phyloP scores from a whole-genome alignment of 768 basidiomycete genomes.

The Boletus sensibilis region DNA sequence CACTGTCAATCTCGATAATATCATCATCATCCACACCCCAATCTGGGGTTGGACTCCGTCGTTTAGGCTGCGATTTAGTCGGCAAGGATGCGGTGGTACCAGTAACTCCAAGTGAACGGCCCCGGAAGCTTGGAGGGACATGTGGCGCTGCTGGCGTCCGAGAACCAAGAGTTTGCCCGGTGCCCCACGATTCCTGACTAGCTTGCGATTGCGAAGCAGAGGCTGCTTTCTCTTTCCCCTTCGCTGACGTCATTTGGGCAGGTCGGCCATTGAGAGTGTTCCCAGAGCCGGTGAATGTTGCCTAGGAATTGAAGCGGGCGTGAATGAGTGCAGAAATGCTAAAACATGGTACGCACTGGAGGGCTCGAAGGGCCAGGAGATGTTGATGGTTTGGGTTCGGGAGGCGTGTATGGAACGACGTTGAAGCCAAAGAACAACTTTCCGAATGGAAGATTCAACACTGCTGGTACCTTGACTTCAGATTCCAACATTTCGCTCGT shows the following conservation, averaged over 20 bases:
- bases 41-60: constrained; percentile 71
- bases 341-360: constrained; percentile 25
- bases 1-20: constrained; percentile 82
- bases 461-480: constrained; percentile 80
- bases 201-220: constrained; percentile 33
- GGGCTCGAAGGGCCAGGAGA: constrained; percentile 31
- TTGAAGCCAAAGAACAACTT: constrained; percentile 97
- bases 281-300: constrained; percentile 65
- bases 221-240: constrained; percentile 55
- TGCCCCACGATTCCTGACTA: constrained; percentile 39
- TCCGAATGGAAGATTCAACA: constrained; percentile 87
- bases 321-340: neutral
- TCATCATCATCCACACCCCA: constrained; percentile 86
- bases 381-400: constrained; percentile 32
- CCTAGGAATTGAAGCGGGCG: constrained; percentile 21
- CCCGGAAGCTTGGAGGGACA: constrained; percentile 34
- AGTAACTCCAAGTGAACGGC: constrained; percentile 51
- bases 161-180: constrained; percentile 52
- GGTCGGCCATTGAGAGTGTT: constrained; percentile 61
- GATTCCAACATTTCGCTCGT: constrained; percentile 76
- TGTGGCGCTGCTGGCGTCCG: constrained; percentile 18
- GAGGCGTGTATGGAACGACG: constrained; percentile 63
- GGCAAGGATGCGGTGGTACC: constrained; percentile 47
- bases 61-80: constrained; percentile 37
- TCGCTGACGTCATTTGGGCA: constrained; percentile 36